phyloP scores from a whole-genome alignment of 768 basidiomycete species.

The Amanita rubescens region DNA sequence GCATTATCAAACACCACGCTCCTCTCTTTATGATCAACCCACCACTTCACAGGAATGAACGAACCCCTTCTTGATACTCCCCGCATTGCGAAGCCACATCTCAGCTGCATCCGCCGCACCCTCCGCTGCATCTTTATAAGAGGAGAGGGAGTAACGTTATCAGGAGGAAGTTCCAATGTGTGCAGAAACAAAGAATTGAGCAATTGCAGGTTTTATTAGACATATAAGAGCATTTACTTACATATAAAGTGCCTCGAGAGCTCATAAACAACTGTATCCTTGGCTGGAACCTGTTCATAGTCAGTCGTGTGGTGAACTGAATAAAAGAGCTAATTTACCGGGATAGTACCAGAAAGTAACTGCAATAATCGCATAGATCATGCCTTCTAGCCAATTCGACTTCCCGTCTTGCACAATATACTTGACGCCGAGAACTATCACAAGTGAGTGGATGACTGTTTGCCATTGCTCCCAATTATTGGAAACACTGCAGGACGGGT shows the following conservation, averaged over 20 bases:
- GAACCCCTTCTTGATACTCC: constrained; percentile 21
- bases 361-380: constrained; percentile 57
- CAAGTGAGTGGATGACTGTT: no score
- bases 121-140: constrained; percentile 17
- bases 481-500: constrained; percentile 66
- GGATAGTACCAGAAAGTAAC: constrained; percentile 62
- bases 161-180: no score
- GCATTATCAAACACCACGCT: constrained; percentile 43
- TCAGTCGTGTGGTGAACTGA: not conserved
- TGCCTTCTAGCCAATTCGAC: constrained; percentile 80
- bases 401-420: constrained; percentile 77
- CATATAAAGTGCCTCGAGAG: no score
- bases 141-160: no score
- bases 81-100: constrained; percentile 52
- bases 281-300: constrained; percentile 19
- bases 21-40: constrained; percentile 61
- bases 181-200: no score
- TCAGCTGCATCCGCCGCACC: constrained; percentile 35
- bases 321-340: constrained; percentile 20
- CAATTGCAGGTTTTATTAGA: no score
- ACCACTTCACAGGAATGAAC: constrained; percentile 37
- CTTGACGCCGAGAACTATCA: constrained; percentile 69
- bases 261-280: constrained; percentile 19
- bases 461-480: constrained; percentile 88
- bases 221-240: no score